A percentile compares a stretch with the other conserved stretches of the same genome.
Evolutionary conservation across 495 filamentous ascomycete genomes (phyloP).

Genomic region (Aspergillus homomorphus): DNA sequence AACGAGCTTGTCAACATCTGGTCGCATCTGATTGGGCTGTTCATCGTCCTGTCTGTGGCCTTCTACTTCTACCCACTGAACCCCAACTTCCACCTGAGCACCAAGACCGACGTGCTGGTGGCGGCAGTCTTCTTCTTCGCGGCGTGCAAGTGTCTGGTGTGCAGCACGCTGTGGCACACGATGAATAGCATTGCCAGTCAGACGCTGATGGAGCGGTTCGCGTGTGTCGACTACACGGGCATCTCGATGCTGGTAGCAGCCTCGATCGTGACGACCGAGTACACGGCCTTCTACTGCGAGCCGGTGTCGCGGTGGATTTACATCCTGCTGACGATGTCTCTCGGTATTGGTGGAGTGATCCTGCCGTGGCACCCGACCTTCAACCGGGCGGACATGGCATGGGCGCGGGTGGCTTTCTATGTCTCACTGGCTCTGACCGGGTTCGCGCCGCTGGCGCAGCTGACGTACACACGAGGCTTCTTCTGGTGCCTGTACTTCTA

Average conservation of each 20-base stretch:
- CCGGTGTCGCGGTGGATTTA: slow-evolving; percentile 83
- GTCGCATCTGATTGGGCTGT: slow-evolving; percentile 84
- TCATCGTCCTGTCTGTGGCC: slow-evolving; percentile 83
- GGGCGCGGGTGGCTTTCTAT: slow-evolving; percentile 90
- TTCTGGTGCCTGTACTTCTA: slow-evolving; percentile 81
- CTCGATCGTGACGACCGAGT: slow-evolving; percentile 97
- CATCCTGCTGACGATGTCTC: slow-evolving; percentile 72
- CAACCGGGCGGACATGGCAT: slow-evolving; percentile 88
- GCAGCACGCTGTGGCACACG: slow-evolving; percentile 95
- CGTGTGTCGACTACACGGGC: slow-evolving; percentile 97
- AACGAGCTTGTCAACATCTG: slow-evolving; percentile 99
- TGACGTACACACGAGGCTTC: slow-evolving; percentile 71
- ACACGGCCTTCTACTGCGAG: slow-evolving; percentile 98
- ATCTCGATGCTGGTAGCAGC: slow-evolving; percentile 95
- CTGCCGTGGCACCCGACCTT: slow-evolving; percentile 96
- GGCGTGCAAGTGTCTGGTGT: slow-evolving; percentile 91
- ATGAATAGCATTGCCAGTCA: slow-evolving; percentile 95
- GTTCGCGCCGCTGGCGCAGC: slow-evolving; percentile 82
- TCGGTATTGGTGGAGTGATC: slow-evolving; percentile 86
- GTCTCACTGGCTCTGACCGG: slow-evolving; percentile 85
- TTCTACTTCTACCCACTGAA: slow-evolving; percentile 95
- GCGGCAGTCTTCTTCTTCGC: slow-evolving; percentile 96
- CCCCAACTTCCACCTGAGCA: slow-evolving; percentile 80
- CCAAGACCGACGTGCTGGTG: slow-evolving; percentile 80
- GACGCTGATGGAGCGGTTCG: slow-evolving; percentile 87